Base-by-base conservation (phyloP, 495 filamentous ascomycete genomes). In the Xylaria flabelliformis region DNA sequence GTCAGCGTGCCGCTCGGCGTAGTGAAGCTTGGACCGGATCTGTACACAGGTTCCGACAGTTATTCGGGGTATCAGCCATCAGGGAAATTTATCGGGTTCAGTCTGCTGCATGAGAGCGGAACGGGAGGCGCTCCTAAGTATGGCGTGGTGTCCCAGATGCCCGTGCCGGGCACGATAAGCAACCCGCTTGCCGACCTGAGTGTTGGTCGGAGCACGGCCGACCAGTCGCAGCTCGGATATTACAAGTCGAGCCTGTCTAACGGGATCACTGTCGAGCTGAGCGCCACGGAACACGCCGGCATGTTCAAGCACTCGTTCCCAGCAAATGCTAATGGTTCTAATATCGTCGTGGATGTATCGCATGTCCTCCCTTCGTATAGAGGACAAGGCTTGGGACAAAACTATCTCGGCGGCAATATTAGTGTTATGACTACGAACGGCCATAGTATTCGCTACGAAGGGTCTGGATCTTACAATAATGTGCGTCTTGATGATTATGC, bases 41-140 rank as follows among this genome's bases (percentile, higher is more conserved):
- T 89, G 24, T 81, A 84, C 73, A 80, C 87, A 70, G 79, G 85
- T 21, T 85, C 82, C 56, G 91, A 93, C 74, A 82, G 88, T 41
- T 93, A 92, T 74, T 90, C 90, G 7, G 91, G 91, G 4, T 91
- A 90, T 74, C 81, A 87, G 24, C 75, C 89, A 4, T 76, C 72
- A 4, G 91, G 91, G 8, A 85, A 86, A 17, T 87, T 94, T 73
- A 89, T 86, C 9, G 91, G 89, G 10, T 93, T 93, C 79, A 90
- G 88, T 53, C 82, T 93, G 84, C 90, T 92, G 85, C 91, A 94
- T 74, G 91, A 93, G 77, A 89, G 88, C 64, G 91, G 91, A 4
- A 94, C 90, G 10, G 92, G 92, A 2, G 91, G 91, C 15, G 90
- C 91, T 3, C 91, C 91, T 1, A 93, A 92, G 79, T 94, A 93